Evolutionary conservation across 805 yeast genomes (phyloP).

Genomic region (Yarrowia sp.): DNA sequence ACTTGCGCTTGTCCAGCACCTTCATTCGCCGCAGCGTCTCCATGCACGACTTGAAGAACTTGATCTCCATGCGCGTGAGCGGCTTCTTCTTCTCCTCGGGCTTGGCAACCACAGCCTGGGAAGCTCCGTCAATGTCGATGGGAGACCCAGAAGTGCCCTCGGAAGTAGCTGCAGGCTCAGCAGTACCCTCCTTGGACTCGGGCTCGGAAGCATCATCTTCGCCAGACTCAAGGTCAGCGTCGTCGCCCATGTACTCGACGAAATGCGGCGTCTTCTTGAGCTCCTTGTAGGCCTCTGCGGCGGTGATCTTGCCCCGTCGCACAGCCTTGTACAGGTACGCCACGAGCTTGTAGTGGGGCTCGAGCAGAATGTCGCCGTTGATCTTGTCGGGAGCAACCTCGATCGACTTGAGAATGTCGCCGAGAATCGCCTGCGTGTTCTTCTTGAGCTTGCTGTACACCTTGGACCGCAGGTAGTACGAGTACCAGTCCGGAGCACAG

Average conservation of each 20-base stretch:
- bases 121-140: not conserved
- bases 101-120: too few species aligned
- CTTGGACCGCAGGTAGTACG: conserved; percentile 57
- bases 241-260: conserved; percentile 32
- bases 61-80: not conserved
- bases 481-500: conserved; percentile 57
- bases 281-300: conserved; percentile 43
- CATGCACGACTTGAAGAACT: conserved; percentile 43
- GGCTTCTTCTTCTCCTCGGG: not conserved
- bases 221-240: not conserved
- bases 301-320: conserved; percentile 40
- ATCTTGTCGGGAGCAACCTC: conserved; percentile 30
- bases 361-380: conserved; percentile 58
- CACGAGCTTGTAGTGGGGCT: conserved; percentile 71
- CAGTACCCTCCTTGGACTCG: not conserved
- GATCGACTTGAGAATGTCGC: conserved; percentile 42
- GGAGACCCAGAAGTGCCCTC: not conserved
- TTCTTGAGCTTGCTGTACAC: conserved; percentile 51
- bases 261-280: conserved; percentile 43
- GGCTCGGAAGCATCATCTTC: not conserved
- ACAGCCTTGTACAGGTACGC: conserved; percentile 59
- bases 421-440: conserved; percentile 42
- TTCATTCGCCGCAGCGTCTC: conserved; percentile 49
- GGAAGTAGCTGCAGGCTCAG: not conserved
- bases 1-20: conserved; percentile 69